Conservation (phyloP, 1,284 basidiomycete genomes). For the Vanrija humicola region DNA sequence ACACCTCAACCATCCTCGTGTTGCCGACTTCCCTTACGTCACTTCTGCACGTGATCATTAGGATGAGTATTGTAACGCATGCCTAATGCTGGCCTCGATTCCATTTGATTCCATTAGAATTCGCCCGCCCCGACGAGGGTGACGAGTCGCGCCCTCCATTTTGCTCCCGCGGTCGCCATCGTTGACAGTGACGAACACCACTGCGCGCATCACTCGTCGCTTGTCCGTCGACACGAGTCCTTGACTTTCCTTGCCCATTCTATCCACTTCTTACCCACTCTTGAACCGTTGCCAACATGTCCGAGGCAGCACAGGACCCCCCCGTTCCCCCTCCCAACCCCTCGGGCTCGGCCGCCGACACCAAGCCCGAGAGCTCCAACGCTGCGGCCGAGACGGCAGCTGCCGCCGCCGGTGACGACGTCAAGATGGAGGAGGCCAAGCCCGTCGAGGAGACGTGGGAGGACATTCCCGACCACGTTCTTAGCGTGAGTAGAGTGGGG, state of each 20-base stretch:
- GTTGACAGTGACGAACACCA: background rate
- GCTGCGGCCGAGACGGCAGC: slow-evolving; percentile 11
- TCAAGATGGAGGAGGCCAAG: slow-evolving; percentile 21
- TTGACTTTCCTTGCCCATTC: background rate
- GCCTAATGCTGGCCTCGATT: too few species aligned
- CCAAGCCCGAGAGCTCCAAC: slow-evolving; percentile 11
- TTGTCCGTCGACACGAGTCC: background rate
- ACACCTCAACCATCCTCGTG: too few species aligned
- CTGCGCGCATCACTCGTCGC: background rate
- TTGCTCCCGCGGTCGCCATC: too few species aligned
- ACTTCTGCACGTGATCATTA: too few species aligned
- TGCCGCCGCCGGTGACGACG: slow-evolving; percentile 13
- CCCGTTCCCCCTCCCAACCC: slow-evolving; percentile 15
- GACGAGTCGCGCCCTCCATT: too few species aligned
- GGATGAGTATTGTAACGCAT: too few species aligned
- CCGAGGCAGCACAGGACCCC: slow-evolving; percentile 15
- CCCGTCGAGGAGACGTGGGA: slow-evolving; percentile 43
- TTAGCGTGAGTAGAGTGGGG: slow-evolving; percentile 29
- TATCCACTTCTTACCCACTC: background rate
- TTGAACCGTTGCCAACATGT: slow-evolving; percentile 10
- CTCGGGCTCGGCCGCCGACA: background rate
- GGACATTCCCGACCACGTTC: slow-evolving; percentile 44
- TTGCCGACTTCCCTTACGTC: background rate
- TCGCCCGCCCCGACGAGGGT: too few species aligned
- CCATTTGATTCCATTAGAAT: too few species aligned